Percentiles rank a stretch among this genome's conserved stretches.
phyloP scores from a whole-genome alignment of 2,329 filamentous ascomycete genomes.

The Fusarium sp. region DNA sequence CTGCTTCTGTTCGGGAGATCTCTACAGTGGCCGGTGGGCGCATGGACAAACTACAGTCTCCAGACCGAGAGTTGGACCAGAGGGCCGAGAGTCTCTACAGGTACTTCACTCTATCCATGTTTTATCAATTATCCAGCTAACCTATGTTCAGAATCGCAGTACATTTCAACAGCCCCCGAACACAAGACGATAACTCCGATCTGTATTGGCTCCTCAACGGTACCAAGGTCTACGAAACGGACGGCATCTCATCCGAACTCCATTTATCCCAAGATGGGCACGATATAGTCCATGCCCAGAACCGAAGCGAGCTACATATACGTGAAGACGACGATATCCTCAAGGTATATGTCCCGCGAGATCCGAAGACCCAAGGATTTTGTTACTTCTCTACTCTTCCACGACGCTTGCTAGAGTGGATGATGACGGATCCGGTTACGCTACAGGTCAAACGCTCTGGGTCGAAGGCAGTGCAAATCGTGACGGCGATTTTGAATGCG shows the following conservation, averaged over 20 bases:
- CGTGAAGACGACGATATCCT: conserved; percentile 38
- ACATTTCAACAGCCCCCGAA: conserved; percentile 37
- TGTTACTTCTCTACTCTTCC: conserved; percentile 47
- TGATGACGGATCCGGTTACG: conserved; percentile 48
- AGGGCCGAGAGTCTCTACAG: conserved; percentile 49
- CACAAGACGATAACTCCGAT: background rate
- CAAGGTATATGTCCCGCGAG: conserved; percentile 49
- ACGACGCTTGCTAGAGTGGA: conserved; percentile 46
- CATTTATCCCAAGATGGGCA: conserved; percentile 45
- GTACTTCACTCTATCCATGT: conserved; percentile 27
- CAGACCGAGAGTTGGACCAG: conserved; percentile 42
- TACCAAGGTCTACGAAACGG: conserved; percentile 46
- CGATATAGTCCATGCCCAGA: conserved; percentile 25
- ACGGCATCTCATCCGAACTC: conserved; percentile 46
- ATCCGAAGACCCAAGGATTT: conserved; percentile 43
- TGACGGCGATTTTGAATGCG: conserved; percentile 29
- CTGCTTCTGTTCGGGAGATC: conserved; percentile 48
- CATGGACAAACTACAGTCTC: conserved; percentile 34
- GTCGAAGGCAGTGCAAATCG: conserved; percentile 16
- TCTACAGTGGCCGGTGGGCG: conserved; percentile 41
- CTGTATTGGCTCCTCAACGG: conserved; percentile 28
- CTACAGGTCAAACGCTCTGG: background rate
- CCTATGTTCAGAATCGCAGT: conserved; percentile 32
- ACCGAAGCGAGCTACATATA: conserved; percentile 46
- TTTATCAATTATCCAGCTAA: background rate